Conservation (phyloP, 495 filamentous ascomycete genomes). For the Immersiella caudata region DNA sequence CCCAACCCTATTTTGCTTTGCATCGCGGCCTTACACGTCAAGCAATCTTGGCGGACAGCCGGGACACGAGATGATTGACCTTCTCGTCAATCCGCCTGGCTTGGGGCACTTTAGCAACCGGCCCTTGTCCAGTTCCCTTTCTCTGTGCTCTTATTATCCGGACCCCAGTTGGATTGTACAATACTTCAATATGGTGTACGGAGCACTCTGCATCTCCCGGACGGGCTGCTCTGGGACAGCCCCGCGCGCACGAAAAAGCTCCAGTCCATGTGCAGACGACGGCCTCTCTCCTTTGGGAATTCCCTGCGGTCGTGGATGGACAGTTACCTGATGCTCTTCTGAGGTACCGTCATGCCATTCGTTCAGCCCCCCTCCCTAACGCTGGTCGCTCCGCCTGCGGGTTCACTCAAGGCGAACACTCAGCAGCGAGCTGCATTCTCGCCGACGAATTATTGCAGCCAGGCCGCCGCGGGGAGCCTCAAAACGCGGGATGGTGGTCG, state of each 20-base stretch:
- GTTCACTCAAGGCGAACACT: slow-evolving; percentile 7
- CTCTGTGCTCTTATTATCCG: slow-evolving; percentile 5
- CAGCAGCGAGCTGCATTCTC: slow-evolving; percentile 1
- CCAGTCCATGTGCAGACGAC: neutral
- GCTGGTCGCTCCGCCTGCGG: neutral
- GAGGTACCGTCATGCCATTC: neutral
- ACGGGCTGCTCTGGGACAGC: neutral
- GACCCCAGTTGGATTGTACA: neutral
- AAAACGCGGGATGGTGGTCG: slow-evolving; percentile 19
- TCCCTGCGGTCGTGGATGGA: neutral
- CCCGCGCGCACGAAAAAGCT: neutral
- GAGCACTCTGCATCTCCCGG: slow-evolving; percentile 1
- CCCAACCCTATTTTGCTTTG: neutral
- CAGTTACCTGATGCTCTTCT: neutral
- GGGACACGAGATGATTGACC: neutral
- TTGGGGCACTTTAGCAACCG: neutral
- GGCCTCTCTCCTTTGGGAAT: neutral
- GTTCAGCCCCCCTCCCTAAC: neutral
- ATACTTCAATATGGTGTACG: slow-evolving; percentile 4
- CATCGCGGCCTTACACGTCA: slow-evolving; percentile 1
- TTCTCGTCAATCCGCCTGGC: neutral
- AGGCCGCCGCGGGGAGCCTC: slow-evolving; percentile 15
- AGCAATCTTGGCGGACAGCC: neutral
- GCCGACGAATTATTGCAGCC: slow-evolving; percentile 8
- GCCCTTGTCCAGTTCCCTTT: neutral